Evolutionary conservation across 176 grass and related monocot genomes (phyloP).

Genomic region (Rhynchospora breviuscula): DNA sequence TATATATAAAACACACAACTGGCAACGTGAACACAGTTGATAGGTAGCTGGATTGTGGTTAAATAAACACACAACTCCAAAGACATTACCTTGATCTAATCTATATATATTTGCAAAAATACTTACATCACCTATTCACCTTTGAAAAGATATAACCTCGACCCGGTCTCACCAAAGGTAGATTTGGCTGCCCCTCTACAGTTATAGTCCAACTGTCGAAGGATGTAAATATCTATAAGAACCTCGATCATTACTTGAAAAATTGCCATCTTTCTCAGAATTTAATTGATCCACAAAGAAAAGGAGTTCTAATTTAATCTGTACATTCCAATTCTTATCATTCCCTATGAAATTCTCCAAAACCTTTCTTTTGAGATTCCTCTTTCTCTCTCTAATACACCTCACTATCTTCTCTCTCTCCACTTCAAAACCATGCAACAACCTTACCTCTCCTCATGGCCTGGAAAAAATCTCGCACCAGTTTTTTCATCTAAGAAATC

Average conservation of each 20-base stretch:
- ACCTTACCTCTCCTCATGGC: constrained; percentile 21
- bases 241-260: background rate
- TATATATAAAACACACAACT: no score
- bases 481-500: constrained; percentile 35
- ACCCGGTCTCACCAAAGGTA: background rate
- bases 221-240: background rate
- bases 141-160: background rate
- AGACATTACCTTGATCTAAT: no score
- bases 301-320: background rate
- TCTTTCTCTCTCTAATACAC: constrained; percentile 22
- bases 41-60: no score
- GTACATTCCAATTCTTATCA: background rate
- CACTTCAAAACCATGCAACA: constrained; percentile 18
- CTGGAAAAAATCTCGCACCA: constrained; percentile 21
- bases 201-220: no score
- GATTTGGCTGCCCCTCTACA: no score
- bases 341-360: constrained; percentile 5
- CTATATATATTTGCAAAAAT: no score
- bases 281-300: background rate
- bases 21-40: no score
- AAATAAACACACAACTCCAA: no score
- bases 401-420: constrained; percentile 17
- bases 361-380: constrained; percentile 1
- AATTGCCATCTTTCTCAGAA: background rate
- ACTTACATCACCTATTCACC: no score